Base-by-base conservation (phyloP, 2,329 filamentous ascomycete species). In the Leptographium flavum region DNA sequence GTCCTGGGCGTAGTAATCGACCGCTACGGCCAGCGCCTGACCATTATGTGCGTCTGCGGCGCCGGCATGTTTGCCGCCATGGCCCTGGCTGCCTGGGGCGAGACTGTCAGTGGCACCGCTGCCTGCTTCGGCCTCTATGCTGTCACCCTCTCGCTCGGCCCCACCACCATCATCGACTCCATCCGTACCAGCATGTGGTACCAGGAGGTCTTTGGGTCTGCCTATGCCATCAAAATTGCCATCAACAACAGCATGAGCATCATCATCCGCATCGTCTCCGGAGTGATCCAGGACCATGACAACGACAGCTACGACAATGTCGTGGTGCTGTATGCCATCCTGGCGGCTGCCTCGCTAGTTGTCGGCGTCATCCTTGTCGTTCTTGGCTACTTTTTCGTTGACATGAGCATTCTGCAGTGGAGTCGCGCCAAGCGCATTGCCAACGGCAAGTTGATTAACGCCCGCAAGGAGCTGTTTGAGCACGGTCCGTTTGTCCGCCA, bases 221-320 rank as follows among this genome's bases (percentile, higher is more conserved):
- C 70, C 0, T 79, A 79, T 48, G 66, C 73, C 1, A 57, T 78
- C 46, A 80, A 80, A 47, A 69, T 79, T 31, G 71, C 71, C 21
- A 72, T 78, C 54, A 79, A 79, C 54, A 80, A 80, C 55, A 70
- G 67, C 27, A 78, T 78, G 71, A 76, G 65, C 47, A 76, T 79
- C 47, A 72, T 79, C 43, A 62, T 79, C 1, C 63, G 73, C 0
- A 68, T 79, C 37, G 60, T 77, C 19, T 69, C 72, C 0, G 74
- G 74, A 1, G 70, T 69, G 0, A 67, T 80, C 0, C 76, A 80
- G 50, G 76, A 80, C 45, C 61, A 61, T 4, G 73, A 77, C 43
- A 54, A 73, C 43, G 64, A 77, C 49, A 71, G 66, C 1, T 80
- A 80, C 50, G 60, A 69, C 40, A 64, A 66, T 2, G 74, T 76